A percentile compares a stretch with the other conserved stretches of the same genome.
Evolutionary conservation across 2,329 filamentous ascomycete species (phyloP).

Genomic region (Coleophoma eucalyptorum): DNA sequence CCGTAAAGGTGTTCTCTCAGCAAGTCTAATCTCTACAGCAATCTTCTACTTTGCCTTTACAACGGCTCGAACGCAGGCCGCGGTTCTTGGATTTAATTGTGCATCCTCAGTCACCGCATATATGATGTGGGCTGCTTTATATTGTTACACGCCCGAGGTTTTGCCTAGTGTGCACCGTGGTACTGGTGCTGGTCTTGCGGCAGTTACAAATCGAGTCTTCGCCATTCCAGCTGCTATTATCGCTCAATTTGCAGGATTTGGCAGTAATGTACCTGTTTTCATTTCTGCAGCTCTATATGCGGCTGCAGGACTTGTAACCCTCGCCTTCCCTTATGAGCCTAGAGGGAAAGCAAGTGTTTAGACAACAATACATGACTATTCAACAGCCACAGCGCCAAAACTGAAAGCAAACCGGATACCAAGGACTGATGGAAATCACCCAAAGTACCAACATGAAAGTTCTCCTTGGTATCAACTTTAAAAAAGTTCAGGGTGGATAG

Average conservation of each 20-base stretch:
- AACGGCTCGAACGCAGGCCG: conserved; percentile 40
- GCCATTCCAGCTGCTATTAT: conserved; percentile 65
- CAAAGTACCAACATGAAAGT: too few relatives aligned
- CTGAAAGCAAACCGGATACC: too few relatives aligned
- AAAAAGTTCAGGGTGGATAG: too few relatives aligned
- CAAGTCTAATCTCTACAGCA: conserved; percentile 44
- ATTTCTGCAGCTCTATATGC: conserved; percentile 51
- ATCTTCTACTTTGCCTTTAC: conserved; percentile 48
- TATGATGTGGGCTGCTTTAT: conserved; percentile 52
- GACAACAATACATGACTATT: too few relatives aligned
- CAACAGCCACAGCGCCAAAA: too few relatives aligned
- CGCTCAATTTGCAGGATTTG: conserved; percentile 44
- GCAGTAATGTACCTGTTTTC: conserved; percentile 49
- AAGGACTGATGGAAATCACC: too few relatives aligned
- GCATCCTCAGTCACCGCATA: conserved; percentile 49
- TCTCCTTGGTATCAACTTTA: too few relatives aligned
- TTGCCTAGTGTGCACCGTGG: conserved; percentile 52
- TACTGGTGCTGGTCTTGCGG: conserved; percentile 48
- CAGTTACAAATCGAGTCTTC: conserved; percentile 60
- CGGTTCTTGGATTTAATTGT: conserved; percentile 50
- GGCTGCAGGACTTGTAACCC: conserved; percentile 52
- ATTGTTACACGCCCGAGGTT: conserved; percentile 53
- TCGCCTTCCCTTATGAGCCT: conserved; percentile 57
- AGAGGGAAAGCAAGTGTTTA: conserved; percentile 42
- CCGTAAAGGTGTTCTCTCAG: conserved; percentile 46